Evolutionary conservation across 768 basidiomycete species (phyloP).

Genomic region (Galerina marginata): DNA sequence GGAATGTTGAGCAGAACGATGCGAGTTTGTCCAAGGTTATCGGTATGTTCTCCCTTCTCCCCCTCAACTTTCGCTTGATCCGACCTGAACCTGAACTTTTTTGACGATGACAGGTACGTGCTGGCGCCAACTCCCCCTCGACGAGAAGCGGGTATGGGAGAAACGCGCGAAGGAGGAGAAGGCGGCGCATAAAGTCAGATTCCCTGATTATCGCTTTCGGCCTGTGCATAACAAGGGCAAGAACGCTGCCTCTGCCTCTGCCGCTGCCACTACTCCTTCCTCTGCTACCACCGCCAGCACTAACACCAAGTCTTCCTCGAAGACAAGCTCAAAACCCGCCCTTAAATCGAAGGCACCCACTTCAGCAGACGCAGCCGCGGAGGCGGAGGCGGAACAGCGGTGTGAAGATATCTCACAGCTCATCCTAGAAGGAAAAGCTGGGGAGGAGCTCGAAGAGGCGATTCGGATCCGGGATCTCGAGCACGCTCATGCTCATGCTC

Average conservation of each 20-base stretch:
- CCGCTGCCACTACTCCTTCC: not conserved
- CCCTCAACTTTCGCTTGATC: no score
- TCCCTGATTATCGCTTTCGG: constrained; percentile 69
- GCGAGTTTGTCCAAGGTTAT: constrained; percentile 77
- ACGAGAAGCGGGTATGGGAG: constrained; percentile 79
- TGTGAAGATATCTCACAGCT: constrained; percentile 73
- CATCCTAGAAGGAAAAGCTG: constrained; percentile 72
- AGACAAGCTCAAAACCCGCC: constrained; percentile 5
- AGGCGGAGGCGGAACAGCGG: constrained; percentile 62
- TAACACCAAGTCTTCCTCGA: not conserved
- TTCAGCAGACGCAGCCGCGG: constrained; percentile 28
- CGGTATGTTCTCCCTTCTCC: constrained; percentile 51
- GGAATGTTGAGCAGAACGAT: constrained; percentile 78
- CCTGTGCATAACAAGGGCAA: constrained; percentile 61
- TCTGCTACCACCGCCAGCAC: constrained; percentile 17
- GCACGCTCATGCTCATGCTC: constrained; percentile 17
- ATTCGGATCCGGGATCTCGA: constrained; percentile 56
- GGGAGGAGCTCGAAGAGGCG: constrained; percentile 67
- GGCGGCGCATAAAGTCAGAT: constrained; percentile 69
- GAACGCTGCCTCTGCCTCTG: not conserved
- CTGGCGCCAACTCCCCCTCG: constrained; percentile 73
- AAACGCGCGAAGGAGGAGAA: constrained; percentile 74
- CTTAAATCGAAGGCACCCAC: constrained; percentile 38
- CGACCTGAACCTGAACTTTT: no score
- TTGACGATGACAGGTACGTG: constrained; percentile 62